These are phyloP conservation scores for Striga asiatica DNA, from an alignment of 257 asterid species.

Conservation along the genomic window DNA sequence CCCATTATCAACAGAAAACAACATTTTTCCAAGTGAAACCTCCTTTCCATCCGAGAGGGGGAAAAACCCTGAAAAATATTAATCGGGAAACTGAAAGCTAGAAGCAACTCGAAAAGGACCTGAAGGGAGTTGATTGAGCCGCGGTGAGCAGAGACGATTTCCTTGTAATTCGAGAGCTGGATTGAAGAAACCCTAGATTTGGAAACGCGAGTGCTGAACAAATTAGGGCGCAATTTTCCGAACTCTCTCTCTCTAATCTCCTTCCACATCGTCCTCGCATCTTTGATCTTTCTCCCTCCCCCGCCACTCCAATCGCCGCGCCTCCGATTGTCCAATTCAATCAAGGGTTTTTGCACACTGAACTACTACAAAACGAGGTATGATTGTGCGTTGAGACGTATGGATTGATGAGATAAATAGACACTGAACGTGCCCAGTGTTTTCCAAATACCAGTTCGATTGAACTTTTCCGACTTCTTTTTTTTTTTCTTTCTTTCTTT, in stretches of 20 bases:
- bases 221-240: conserved; percentile 82
- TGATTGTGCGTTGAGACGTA: not conserved
- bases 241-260: conserved; percentile 82
- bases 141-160: conserved; percentile 78
- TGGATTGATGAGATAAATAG: not conserved
- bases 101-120: conserved; percentile 27
- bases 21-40: not conserved
- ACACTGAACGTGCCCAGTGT: not conserved
- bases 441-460: not conserved
- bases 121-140: conserved; percentile 88
- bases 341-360: not conserved
- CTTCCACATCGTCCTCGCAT: conserved; percentile 99
- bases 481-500: not conserved
- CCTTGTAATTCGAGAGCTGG: conserved; percentile 87
- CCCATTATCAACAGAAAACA: not conserved
- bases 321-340: conserved; percentile 19
- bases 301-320: conserved; percentile 17
- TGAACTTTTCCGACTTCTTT: not conserved
- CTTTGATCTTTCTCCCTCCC: conserved; percentile 42
- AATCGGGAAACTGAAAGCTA: not conserved
- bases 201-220: conserved; percentile 51
- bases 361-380: conserved; percentile 10
- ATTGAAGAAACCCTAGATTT: conserved; percentile 60
- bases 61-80: too few relatives aligned
- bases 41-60: too few relatives aligned